Evolutionary conservation across 768 basidiomycete species (phyloP), one percentile per base, ranked within the genome.

Genomic region (Lanmaoa rubissima): DNA sequence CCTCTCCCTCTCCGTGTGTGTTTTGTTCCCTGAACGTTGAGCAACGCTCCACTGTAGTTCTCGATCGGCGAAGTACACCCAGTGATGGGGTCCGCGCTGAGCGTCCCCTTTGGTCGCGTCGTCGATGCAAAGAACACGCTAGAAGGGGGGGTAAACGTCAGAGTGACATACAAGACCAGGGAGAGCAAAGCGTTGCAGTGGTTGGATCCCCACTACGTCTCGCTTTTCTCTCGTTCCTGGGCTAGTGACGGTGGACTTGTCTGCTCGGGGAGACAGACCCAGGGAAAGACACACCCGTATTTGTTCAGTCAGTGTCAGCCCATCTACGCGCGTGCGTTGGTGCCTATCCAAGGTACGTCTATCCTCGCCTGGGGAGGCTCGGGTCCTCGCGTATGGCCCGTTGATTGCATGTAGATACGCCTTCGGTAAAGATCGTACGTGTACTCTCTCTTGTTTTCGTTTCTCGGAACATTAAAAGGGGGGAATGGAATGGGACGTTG

Each of bases 281-380:
- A 92, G 60, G 92, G 92, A n/a, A 92, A 92, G 64, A 75, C 73
- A 26, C 86, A 90, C 69, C 88, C 92, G 0, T 96, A 88, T 73
- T 74, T 96, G n/a, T 98, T 95, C 78, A 92, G 90, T 60, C 95
- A 96, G 66, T 92, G 88, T 67, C 94, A 97, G 64, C 92, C 94
- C 1, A 95, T 94, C 64, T 93, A 94, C 66, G 89, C 90, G 4
- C 82, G 94, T 42, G 79, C 86, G 3, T 74, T 95, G 43, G 80
- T 85, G 0, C 94, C 93, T 0, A 67, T 92, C 47, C 92, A 94
- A 80, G 87, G 87, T 84, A 40, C 26, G 59, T 48, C 45, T 5
- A 9, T 26, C 17, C 12, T 28, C 8, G 4, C 10, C 21, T 24
- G 21, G 21, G n/a, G n/a, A n/a, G n/a, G 21, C 26, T 12, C n/a